Evolutionary conservation across 257 asterid genomes (phyloP), one percentile per base, ranked within the genome.

Genomic region (Vinca minor): DNA sequence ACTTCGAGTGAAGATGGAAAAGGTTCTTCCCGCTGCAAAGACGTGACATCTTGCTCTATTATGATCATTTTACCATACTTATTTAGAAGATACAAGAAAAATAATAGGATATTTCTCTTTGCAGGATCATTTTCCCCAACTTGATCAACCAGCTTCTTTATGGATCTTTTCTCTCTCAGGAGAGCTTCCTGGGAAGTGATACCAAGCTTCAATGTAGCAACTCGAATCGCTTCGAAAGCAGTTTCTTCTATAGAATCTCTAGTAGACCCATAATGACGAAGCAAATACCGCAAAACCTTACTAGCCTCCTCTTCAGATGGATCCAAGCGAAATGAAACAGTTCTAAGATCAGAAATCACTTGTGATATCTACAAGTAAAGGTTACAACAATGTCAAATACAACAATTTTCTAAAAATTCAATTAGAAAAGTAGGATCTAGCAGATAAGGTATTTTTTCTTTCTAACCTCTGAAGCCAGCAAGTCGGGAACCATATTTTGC

Each of bases 261-360:
- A 62, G 82, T 65, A 25, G 93, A 77, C 44, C 77, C 77, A 58
- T 79, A 84, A 48, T 69, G 62, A 42, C 66, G 94, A 59, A 93
- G 87, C 77, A 93, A 70, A 66, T 82, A 81, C 55, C 73, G 79
- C 56, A 93, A 69, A 55, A 80, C 59, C 71, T 69, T 81, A 44
- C 95, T 88, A 28, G 95, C 97, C 68, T 87, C 96, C 76, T 69
- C 90, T 63, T 87, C 96, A 5, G 81, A 71, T 53, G 96, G 89
- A 64, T 93, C 95, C 86, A 89, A 76, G 68, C 71, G 68, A 76
- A 89, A 85, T n/a, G 73, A 44, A 26, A 77, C 76, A 60, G 61
- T 74, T 74, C 81, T 76, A 35, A 89, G 82, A 74, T 82, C 95
- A 70, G 79, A 78, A 71, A 85, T 65, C 29, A 86, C 71, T 62